These are phyloP conservation scores for Trichoderma atrobrunneum DNA, from an alignment of 2,329 filamentous ascomycete species.

Conservation along the genomic window DNA sequence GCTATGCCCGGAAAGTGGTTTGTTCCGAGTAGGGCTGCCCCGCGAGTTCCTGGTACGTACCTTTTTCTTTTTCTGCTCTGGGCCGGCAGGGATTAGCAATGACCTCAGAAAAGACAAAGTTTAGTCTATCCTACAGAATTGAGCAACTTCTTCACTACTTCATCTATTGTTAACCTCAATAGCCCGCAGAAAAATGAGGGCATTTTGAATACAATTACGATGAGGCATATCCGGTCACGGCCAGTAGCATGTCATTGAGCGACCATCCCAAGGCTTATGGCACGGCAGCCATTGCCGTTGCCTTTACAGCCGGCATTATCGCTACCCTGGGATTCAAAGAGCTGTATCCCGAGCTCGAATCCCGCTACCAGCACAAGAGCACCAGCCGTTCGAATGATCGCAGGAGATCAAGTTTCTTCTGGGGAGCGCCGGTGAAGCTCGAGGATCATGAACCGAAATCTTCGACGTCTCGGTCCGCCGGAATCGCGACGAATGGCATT, in stretches of 20 bases:
- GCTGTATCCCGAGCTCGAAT: constrained; percentile 71
- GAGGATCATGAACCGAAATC: constrained; percentile 50
- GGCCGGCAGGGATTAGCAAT: constrained; percentile 25
- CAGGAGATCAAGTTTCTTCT: constrained; percentile 46
- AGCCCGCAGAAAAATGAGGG: not conserved
- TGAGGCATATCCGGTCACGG: not conserved
- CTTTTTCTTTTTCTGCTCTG: not conserved
- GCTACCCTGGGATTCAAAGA: constrained; percentile 77
- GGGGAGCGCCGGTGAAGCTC: constrained; percentile 49
- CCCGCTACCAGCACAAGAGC: constrained; percentile 51
- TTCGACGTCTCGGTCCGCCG: constrained; percentile 22
- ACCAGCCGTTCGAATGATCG: not conserved
- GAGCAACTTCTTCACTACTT: not conserved
- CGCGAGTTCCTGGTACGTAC: constrained; percentile 15
- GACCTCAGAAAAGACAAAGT: constrained; percentile 25
- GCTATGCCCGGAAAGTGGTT: constrained; percentile 12
- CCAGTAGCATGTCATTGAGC: constrained; percentile 52
- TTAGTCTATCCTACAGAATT: constrained; percentile 10
- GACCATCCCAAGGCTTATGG: constrained; percentile 62
- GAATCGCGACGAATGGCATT: constrained; percentile 67
- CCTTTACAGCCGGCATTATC: constrained; percentile 75
- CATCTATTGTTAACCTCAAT: not conserved
- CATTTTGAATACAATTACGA: not conserved
- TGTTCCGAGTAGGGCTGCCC: constrained; percentile 17
- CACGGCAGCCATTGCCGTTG: constrained; percentile 63